Base-by-base conservation (phyloP, 345 rosid species). In the Salix arbutifolia region DNA sequence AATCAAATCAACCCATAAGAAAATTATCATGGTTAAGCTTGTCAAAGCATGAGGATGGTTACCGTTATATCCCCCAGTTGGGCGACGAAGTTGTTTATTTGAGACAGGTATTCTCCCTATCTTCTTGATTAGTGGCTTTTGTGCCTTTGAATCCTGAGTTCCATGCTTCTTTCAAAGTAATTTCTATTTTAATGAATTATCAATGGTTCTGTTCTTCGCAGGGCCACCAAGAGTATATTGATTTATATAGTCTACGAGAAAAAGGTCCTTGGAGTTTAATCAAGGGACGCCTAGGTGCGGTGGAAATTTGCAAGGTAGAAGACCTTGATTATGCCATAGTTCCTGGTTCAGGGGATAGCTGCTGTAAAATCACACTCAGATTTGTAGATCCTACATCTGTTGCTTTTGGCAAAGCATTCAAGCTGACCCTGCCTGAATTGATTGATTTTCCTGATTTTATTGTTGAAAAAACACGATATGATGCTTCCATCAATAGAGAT, bases 311-410 rank as follows among this genome's bases (percentile, higher is more conserved):
- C 76, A 80, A 40, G 72, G 79, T 80, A 56, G 69, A 75, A 75
- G 65, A 23, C 44, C 76, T 80, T 25, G 33, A 42, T 30, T 80
- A 80, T 80, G 79, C 64, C 56, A 25, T 38, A 10, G 75, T 35
- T 69, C 67, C 83, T 61, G 77, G 77, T 67, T 79, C 82, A 25
- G 83, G 83, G 58, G 83, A 80, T 65, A 76, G 83, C 65, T 80
- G 83, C 73, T 75, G 83, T 72, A 80, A 80, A 71, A 65, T 80
- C 67, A 30, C 25, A 50, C 79, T 80, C 9, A 56, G 53, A 71
- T 75, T 80, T 65, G 26, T 65, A 42, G 69, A 67, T 75, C 73
- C 79, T 48, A 67, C 68, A 67, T 80, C 83, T 25, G 17, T 2
- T 28, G 83, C 33, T 16, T 71, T 1, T 60, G 73, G 70, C 11